Conservation (phyloP, 1,284 basidiomycete genomes). For the Ustilago loliicola region DNA sequence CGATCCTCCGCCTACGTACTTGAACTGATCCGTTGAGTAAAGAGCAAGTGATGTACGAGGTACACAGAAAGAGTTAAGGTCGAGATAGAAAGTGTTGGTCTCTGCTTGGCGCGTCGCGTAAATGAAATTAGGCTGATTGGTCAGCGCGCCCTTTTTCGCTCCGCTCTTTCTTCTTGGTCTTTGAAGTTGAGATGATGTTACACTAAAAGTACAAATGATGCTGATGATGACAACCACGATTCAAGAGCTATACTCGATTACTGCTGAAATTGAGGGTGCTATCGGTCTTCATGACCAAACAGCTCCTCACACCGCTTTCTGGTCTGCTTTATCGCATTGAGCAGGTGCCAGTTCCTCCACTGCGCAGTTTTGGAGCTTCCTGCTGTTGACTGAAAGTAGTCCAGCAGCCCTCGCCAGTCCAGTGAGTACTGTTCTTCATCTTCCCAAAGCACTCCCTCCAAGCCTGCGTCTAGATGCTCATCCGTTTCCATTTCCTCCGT, state of each 20-base stretch:
- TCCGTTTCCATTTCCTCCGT: conserved; percentile 2
- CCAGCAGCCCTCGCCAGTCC: conserved; percentile 21
- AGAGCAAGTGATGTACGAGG: not conserved
- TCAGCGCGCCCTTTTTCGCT: not conserved
- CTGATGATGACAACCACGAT: not conserved
- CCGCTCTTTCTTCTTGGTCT: not conserved
- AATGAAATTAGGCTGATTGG: conserved; percentile 6
- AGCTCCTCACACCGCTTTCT: conserved; percentile 29
- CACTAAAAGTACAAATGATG: conserved; percentile 13
- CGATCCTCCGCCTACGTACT: not conserved
- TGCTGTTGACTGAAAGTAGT: conserved; percentile 24
- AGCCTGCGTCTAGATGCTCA: conserved; percentile 17
- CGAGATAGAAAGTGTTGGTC: conserved; percentile 14
- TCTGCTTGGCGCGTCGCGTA: conserved; percentile 16
- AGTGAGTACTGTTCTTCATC: conserved; percentile 3
- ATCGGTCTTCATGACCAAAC: conserved; percentile 10
- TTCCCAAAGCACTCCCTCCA: conserved; percentile 20
- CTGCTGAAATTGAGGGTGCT: no score
- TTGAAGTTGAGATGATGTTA: not conserved
- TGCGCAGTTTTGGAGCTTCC: conserved; percentile 27
- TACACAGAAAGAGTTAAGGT: not conserved
- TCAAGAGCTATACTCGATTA: not conserved
- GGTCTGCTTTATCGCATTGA: conserved; percentile 28
- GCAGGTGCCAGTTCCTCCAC: conserved; percentile 44
- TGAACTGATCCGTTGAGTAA: not conserved